Base-by-base conservation (phyloP, 768 basidiomycete genomes). In the Pisolithus marmoratus region DNA sequence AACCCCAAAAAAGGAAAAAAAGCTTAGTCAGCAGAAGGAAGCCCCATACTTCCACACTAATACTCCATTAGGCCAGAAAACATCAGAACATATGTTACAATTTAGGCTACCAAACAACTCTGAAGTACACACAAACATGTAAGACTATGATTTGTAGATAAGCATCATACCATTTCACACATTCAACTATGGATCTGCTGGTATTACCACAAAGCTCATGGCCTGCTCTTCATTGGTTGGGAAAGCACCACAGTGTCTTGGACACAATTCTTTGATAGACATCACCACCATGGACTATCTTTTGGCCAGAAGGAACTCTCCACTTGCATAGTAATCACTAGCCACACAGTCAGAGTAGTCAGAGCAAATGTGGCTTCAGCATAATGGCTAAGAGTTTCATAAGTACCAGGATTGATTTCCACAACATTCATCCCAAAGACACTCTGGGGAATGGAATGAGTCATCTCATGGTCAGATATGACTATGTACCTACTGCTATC, bases 261-360 rank as follows among this genome's bases (percentile, higher is more conserved):
- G 2, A 17, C 9, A 29, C 14, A 1, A 8, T 19, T 46, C 27
- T 29, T 29, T 24, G 38, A 53, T 24, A 49, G 12, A 27, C 65
- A 62, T 23, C 19, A 44, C 37, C 58, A 3, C 15, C 58, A 5
- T n/a, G 49, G 0, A 9, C 8, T 15, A 29, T 52, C 54, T 3
- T 43, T 41, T 0, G 50, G 37, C 46, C 69, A 65, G 43, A 67
- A 58, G n/a, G 53, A 26, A 27, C 63, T 67, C 15, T 60, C 46
- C 5, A 49, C 40, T 8, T 82, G 81, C 56, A 80, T 73, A 7
- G 81, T 76, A 20, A 83, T 68, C 38, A 84, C 74, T 34, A 79
- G 58, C 81, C 82, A 84, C 20, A 76, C 63, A 9, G 81, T 82
- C 12, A 73, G 26, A 12, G 71, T 17, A 0, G 81, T 84, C 45